Evolutionary conservation across 148 eudicot genomes (phyloP).

Genomic region (Cornus florida): DNA sequence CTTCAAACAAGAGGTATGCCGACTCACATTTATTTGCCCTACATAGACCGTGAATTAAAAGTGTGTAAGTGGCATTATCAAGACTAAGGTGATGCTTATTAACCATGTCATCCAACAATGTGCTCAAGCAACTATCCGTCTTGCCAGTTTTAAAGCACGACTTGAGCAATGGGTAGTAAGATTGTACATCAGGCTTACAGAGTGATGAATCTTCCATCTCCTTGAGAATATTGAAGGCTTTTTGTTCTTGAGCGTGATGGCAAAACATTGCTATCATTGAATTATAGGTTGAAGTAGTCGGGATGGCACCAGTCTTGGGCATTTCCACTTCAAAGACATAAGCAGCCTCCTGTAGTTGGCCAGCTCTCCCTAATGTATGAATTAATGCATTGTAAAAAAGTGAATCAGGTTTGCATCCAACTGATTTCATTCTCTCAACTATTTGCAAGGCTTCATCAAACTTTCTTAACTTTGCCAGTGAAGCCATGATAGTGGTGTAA

Average conservation of each 20-base stretch:
- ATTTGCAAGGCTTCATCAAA: constrained; percentile 61
- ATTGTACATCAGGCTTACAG: constrained; percentile 75
- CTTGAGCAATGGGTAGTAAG: constrained; percentile 74
- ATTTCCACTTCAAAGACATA: constrained; percentile 63
- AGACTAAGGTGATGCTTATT: constrained; percentile 74
- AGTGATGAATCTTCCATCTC: constrained; percentile 44
- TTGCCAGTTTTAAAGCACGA: constrained; percentile 52
- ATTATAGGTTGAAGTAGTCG: constrained; percentile 77
- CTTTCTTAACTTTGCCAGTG: constrained; percentile 53
- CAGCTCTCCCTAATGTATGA: constrained; percentile 71
- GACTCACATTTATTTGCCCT: constrained; percentile 50
- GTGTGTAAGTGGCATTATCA: constrained; percentile 65
- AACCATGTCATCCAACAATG: constrained; percentile 61
- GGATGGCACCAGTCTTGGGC: constrained; percentile 46
- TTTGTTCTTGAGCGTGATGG: constrained; percentile 44
- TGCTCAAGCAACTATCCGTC: constrained; percentile 33
- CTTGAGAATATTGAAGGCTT: constrained; percentile 50
- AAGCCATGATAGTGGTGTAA: constrained; percentile 71
- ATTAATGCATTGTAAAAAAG: constrained; percentile 75
- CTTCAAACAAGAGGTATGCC: constrained; percentile 68
- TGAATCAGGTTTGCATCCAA: constrained; percentile 67
- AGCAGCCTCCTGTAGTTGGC: constrained; percentile 48
- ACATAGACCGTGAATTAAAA: constrained; percentile 83
- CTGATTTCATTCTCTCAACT: constrained; percentile 48
- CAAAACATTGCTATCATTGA: constrained; percentile 77